phyloP scores from a whole-genome alignment of 805 yeast genomes.

The Saccharomycopsis schoenii region DNA sequence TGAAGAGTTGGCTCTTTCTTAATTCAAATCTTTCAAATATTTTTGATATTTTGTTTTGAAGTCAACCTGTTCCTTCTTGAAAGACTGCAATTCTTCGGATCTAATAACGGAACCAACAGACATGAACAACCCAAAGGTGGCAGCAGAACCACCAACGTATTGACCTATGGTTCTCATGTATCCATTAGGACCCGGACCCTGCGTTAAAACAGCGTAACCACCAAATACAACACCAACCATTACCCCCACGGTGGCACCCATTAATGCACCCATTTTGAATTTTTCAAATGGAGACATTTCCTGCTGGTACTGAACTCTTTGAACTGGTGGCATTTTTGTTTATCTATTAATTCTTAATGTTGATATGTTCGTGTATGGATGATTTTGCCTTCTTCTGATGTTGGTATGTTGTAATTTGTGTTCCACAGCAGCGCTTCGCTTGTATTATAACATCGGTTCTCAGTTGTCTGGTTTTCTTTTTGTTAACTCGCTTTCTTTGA shows the following conservation, averaged over 20 bases:
- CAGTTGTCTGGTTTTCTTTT: too few species aligned
- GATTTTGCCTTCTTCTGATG: too few species aligned
- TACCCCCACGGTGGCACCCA: constrained; percentile 90
- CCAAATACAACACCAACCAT: constrained; percentile 94
- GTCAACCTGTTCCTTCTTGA: neutral
- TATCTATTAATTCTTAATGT: too few species aligned
- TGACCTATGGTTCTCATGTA: constrained; percentile 94
- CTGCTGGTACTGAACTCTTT: constrained; percentile 42
- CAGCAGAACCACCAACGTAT: constrained; percentile 93
- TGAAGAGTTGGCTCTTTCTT: too few species aligned
- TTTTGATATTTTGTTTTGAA: neutral
- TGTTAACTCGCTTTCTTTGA: too few species aligned
- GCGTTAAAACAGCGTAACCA: constrained; percentile 78
- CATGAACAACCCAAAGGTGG: constrained; percentile 94
- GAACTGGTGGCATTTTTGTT: constrained; percentile 42
- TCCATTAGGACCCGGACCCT: constrained; percentile 98
- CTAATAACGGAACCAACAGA: constrained; percentile 88
- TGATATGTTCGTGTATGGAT: neutral
- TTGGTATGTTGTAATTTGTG: too few species aligned
- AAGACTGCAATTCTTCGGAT: constrained; percentile 37
- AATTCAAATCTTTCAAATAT: neutral
- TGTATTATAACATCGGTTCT: too few species aligned
- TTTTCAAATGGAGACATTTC: constrained; percentile 88
- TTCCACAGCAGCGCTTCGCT: too few species aligned
- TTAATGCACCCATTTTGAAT: constrained; percentile 95